These are phyloP conservation scores for Paramecium caudatum DNA, from an alignment of 73 alveolate genomes.

Conservation along the genomic window DNA sequence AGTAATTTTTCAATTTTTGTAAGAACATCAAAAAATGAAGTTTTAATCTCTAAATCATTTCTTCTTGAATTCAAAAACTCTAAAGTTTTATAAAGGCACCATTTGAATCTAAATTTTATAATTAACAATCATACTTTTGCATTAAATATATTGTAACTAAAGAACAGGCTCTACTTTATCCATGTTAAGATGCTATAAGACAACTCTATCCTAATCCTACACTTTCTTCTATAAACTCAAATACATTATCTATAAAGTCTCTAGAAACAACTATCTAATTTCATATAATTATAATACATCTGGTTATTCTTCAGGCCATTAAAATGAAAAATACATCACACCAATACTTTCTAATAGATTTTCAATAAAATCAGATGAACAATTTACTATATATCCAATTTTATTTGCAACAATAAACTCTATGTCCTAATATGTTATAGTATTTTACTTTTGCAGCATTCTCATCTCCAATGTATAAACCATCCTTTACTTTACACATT, in stretches of 20 bases:
- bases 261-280: conserved; percentile 33
- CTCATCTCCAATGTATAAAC: conserved; percentile 72
- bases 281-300: conserved; percentile 35
- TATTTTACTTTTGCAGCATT: conserved; percentile 54
- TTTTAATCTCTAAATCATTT: conserved; percentile 89
- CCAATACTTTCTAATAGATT: conserved; percentile 49
- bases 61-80: conserved; percentile 88
- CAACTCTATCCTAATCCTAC: conserved; percentile 54
- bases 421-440: conserved; percentile 8
- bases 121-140: conserved; percentile 61
- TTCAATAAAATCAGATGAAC: conserved; percentile 60
- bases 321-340: conserved; percentile 59
- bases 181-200: conserved; percentile 62
- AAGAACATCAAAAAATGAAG: conserved; percentile 79
- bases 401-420: conserved; percentile 61
- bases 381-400: conserved; percentile 63
- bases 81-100: conserved; percentile 88
- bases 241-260: conserved; percentile 45
- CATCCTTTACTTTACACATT: conserved; percentile 70
- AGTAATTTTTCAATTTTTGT: conserved; percentile 1
- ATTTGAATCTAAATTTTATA: conserved; percentile 75
- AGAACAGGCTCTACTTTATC: conserved; percentile 65
- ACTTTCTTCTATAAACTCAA: conserved; percentile 67
- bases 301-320: conserved; percentile 67
- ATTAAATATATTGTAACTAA: conserved; percentile 67